Conservation (phyloP, 345 rosid species). For the Hibiscus trionum region DNA sequence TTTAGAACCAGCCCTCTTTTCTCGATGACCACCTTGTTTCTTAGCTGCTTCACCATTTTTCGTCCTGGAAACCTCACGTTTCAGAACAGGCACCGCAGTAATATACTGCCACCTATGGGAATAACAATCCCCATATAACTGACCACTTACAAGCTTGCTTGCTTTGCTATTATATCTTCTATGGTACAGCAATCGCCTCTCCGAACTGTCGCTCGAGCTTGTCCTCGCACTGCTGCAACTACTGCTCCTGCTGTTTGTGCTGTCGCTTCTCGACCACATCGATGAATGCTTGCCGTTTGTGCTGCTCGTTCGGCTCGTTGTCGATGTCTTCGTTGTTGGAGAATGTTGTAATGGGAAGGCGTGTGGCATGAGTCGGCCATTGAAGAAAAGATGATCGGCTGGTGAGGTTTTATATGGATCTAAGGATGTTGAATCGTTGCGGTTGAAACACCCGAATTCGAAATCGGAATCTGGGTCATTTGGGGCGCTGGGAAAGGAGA, state of each 20-base stretch:
- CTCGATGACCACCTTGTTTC: constrained; percentile 7
- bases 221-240: constrained; percentile 60
- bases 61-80: constrained; percentile 40
- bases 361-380: constrained; percentile 77
- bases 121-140: constrained; percentile 34
- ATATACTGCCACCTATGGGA: constrained; percentile 66
- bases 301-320: constrained; percentile 16
- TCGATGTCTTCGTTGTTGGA: neutral
- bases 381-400: constrained; percentile 75
- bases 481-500: constrained; percentile 43
- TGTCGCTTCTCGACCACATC: constrained; percentile 57
- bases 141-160: constrained; percentile 29
- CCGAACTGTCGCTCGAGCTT: constrained; percentile 35
- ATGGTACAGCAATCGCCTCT: constrained; percentile 23
- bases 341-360: constrained; percentile 35
- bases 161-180: constrained; percentile 13
- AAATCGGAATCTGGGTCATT: constrained; percentile 42
- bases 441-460: constrained; percentile 51
- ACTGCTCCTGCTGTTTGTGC: constrained; percentile 53
- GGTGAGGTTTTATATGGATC: constrained; percentile 54
- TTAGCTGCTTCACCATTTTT: neutral
- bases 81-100: constrained; percentile 39
- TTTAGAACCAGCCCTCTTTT: neutral
- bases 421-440: constrained; percentile 42
- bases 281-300: constrained; percentile 39